Evolutionary conservation across 2,329 filamentous ascomycete species (phyloP).

Genomic region (Penicillium glabrum): DNA sequence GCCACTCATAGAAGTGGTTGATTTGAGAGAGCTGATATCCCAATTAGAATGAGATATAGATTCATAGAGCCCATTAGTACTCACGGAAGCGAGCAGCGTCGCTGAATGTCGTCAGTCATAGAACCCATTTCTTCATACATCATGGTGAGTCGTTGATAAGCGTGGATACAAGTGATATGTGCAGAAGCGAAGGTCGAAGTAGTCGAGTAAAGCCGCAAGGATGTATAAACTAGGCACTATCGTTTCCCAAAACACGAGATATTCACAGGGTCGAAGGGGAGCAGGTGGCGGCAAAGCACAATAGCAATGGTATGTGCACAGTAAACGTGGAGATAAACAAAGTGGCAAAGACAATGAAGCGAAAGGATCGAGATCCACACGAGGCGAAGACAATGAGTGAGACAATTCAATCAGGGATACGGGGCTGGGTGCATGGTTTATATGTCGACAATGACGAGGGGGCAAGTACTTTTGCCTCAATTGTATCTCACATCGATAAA

Average conservation of each 20-base stretch:
- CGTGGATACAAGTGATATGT: constrained; percentile 11
- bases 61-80: constrained; percentile 6
- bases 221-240: constrained; percentile 14
- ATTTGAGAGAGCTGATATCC: constrained; percentile 18
- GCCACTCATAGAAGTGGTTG: constrained; percentile 18
- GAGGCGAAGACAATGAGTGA: constrained; percentile 28
- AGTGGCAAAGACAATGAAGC: constrained; percentile 19
- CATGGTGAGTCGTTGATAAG: constrained; percentile 13
- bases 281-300: constrained; percentile 3
- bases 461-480: constrained; percentile 14
- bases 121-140: constrained; percentile 34
- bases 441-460: constrained; percentile 29
- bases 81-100: constrained; percentile 40
- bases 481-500: constrained; percentile 11
- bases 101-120: constrained; percentile 28
- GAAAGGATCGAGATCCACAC: constrained; percentile 20
- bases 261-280: constrained; percentile 5
- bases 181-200: constrained; percentile 5
- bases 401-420: constrained; percentile 19
- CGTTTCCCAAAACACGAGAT: constrained; percentile 1
- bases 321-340: constrained; percentile 13
- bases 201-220: constrained; percentile 4
- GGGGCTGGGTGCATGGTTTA: constrained; percentile 36
- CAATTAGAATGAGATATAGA: not conserved
- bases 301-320: constrained; percentile 21